Conservation (phyloP, 768 basidiomycete genomes). For the Strobilomyces confusus region DNA sequence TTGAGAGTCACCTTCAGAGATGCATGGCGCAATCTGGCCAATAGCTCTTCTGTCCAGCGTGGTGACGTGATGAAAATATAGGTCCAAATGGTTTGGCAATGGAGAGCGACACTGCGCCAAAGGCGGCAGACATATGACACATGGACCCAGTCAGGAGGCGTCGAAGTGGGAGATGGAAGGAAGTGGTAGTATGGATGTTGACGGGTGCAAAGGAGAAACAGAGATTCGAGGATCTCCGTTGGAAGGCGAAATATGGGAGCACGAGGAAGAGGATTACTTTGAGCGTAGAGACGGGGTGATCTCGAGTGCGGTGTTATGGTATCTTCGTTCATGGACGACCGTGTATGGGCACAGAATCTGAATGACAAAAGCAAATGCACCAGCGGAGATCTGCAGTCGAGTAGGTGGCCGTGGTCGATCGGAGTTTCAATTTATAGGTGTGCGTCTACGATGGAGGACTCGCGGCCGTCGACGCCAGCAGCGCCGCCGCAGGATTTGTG, state of each 20-base stretch:
- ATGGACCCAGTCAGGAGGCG: not conserved
- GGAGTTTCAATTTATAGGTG: no score
- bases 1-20: not conserved
- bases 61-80: not conserved
- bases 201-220: not conserved
- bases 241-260: not conserved
- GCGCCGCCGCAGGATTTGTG: slow-evolving; percentile 81
- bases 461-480: slow-evolving; percentile 66
- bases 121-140: not conserved
- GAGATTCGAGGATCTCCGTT: not conserved
- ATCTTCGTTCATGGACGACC: no score
- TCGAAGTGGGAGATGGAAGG: not conserved
- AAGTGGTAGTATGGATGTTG: not conserved
- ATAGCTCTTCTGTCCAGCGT: not conserved
- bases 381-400: no score
- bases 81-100: not conserved
- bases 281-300: no score
- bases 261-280: no score
- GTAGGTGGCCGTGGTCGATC: no score
- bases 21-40: not conserved
- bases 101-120: not conserved
- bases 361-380: no score
- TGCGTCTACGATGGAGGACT: slow-evolving; percentile 33
- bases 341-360: no score
- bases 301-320: no score